Conservation (phyloP, 225 moss, liverwort and hornwort species). For the Rhytidiadelphus loreus region DNA sequence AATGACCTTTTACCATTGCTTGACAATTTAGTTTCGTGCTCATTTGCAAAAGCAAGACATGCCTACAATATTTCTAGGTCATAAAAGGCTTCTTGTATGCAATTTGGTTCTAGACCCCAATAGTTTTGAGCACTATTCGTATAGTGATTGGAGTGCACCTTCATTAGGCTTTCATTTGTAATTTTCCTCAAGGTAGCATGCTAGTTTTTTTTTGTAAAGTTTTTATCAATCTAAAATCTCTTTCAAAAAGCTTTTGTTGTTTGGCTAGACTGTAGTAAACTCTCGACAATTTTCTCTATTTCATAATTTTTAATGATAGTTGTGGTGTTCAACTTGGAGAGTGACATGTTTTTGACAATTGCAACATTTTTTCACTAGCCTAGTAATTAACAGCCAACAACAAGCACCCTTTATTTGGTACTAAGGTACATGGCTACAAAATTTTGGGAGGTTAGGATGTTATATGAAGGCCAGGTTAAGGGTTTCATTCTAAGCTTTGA, state of each 20-base stretch:
- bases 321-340: neutral
- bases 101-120: neutral
- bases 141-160: neutral
- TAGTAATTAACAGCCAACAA: too few relatives aligned
- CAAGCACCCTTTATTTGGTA: neutral
- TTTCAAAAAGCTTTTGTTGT: neutral
- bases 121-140: neutral
- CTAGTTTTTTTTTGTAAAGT: neutral
- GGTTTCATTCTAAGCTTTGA: neutral
- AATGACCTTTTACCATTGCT: neutral
- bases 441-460: neutral
- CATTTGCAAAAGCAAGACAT: neutral
- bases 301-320: neutral
- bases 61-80: accelerated
- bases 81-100: neutral
- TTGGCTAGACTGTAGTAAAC: neutral
- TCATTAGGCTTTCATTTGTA: neutral
- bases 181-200: neutral
- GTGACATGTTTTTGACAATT: neutral
- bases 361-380: neutral
- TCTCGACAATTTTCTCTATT: neutral
- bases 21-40: neutral
- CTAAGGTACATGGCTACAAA: neutral
- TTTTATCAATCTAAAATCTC: neutral
- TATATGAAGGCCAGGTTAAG: neutral